Base-by-base conservation (phyloP, 1,284 basidiomycete genomes). In the Rhodotorula sp. region DNA sequence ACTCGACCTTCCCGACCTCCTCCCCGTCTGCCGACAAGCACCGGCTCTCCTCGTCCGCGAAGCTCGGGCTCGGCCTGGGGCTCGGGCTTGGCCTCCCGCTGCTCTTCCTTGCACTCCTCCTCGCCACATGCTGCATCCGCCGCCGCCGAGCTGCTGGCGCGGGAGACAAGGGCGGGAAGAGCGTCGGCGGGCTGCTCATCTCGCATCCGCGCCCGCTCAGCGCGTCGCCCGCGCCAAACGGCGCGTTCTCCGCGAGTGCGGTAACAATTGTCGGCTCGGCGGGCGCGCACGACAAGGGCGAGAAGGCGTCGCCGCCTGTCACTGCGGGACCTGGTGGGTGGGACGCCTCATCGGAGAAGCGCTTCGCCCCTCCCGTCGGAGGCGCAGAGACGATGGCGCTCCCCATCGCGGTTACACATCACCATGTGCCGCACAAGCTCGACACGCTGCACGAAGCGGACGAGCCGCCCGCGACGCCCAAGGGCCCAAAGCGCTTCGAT, bases 31-130 rank as follows among this genome's bases (percentile, higher is more conserved):
- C 21, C 17, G 53, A 54, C 53, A 34, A 54, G 13, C 25, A 50
- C 37, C 71, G 72, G 12, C 75, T 75, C 22, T 74, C 72, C 9
- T 67, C 69, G n/a, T 60, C 67, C 25, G 71, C 70, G 3, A 71
- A 73, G 56, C 75, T 79, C 34, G 78, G 74, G 0, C 51, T 79
- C 12, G 78, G 75, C 1, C 70, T 78, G 10, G 70, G 74, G 10
- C 67, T 79, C n/a, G 78, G 78, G 9, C 46, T 77, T 7, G 64
- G 75, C 34, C 64, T 68, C 9, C 69, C 66, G 3, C 64, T 77
- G 5, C 70, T 79, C 8, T 66, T 79, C 32, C 68, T 58, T 2
- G 46, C 78, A 8, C 57, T 78, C 37, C 46, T 78, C 25, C 62
- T 78, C 44, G 50, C 70, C 44, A 67, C 70, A 60, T 76, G 73